These are phyloP conservation scores for Globisporangium viniferum DNA, from an alignment of 352 stramenopile species.

Conservation along the genomic window DNA sequence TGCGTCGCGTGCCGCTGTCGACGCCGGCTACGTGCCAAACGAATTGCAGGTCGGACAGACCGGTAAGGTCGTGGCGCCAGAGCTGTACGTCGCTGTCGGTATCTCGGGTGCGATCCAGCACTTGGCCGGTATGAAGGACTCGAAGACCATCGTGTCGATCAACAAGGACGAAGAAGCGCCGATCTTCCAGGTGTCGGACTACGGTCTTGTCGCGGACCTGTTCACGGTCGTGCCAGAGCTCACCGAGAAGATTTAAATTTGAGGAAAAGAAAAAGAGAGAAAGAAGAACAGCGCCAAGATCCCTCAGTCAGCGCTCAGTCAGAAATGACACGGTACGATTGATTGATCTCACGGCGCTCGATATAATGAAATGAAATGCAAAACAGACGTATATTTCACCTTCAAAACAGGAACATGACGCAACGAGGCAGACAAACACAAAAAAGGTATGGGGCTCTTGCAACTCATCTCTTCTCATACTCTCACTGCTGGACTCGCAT, in stretches of 20 bases:
- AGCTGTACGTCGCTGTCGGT: constrained; percentile 96
- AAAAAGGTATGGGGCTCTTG: background rate
- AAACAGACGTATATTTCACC: constrained; percentile 9
- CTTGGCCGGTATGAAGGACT: constrained; percentile 99
- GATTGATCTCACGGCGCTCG: background rate
- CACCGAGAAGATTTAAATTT: constrained; percentile 94
- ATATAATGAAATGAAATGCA: constrained; percentile 11
- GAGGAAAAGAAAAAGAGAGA: background rate
- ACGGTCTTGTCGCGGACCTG: constrained; percentile 97
- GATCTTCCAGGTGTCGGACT: constrained; percentile 99
- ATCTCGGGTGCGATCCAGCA: constrained; percentile 99
- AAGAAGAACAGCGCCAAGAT: background rate
- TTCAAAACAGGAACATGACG: background rate
- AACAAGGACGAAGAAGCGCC: constrained; percentile 99
- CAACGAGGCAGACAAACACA: background rate
- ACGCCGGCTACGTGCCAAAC: constrained; percentile 98
- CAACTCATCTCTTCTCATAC: constrained; percentile 1
- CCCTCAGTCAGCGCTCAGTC: background rate
- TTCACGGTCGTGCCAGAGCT: constrained; percentile 97
- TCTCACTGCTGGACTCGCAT: background rate
- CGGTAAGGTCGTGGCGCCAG: constrained; percentile 97
- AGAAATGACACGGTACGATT: background rate
- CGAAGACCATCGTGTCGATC: constrained; percentile 99
- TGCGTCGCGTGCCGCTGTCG: constrained; percentile 96
- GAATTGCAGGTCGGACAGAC: constrained; percentile 99